Evolutionary conservation across 208 protist species (phyloP), one percentile per base, ranked within the genome.

Genomic region (Herpetomonas muscarum): DNA sequence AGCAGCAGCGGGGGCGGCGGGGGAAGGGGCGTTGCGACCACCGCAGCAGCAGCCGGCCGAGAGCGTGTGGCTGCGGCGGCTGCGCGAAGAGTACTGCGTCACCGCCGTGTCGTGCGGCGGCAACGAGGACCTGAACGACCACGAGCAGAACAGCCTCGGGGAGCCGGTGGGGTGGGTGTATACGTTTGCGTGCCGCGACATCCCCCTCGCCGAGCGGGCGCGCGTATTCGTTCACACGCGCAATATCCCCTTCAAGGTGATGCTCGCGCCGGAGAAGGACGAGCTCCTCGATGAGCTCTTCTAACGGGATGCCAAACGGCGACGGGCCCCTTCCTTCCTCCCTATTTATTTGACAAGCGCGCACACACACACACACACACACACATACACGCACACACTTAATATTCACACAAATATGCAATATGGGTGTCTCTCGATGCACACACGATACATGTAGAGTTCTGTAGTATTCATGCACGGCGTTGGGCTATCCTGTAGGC

Each of bases 221-320:
- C 41, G 63, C 24, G 61, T 76, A 48, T 61, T 50, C 25, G 70
- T 81, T 46, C 53, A 72, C 29, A 61, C 64, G 24, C 57, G 61
- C 25, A 50, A 52, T 21, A 61, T 79, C 15, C 56, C 67, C 0
- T 60, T 53, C 47, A 67, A 51, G n/a, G 26, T 65, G 12, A 39
- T 66, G 17, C 32, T 55, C 6, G 44, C 37, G 5, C 45, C 42
- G 24, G 42, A 69, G 44, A 61, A 55, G 32, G 74, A 85, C 46
- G 70, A 64, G 24, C 52, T 80, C 26, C 46, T 85, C n/a, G 70
- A 81, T 34, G 74, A 81, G 41, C 67, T 81, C 3, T 85, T 81
- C 44, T 85, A 68, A n/a, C n/a, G n/a, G n/a, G n/a, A n/a, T n/a
- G n/a, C n/a, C n/a, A n/a, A n/a, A n/a, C n/a, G n/a, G n/a, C n/a